Conservation (phyloP, 768 basidiomycete species). For the Chlorophyllum brunneum region DNA sequence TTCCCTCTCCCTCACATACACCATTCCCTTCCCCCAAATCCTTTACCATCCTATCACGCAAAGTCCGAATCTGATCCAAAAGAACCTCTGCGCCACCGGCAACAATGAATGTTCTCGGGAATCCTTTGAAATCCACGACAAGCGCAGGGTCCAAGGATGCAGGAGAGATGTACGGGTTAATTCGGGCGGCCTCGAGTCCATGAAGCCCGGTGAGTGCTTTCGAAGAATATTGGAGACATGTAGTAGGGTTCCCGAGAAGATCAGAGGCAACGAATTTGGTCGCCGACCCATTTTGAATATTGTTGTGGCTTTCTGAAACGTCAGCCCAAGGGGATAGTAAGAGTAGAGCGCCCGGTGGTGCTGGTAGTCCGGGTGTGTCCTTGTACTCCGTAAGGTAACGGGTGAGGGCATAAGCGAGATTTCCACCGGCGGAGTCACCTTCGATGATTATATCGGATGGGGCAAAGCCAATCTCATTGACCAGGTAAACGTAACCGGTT, state of each 20-base stretch:
- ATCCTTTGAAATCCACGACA: constrained; percentile 44
- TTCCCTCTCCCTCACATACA: constrained; percentile 32
- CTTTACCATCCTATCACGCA: constrained; percentile 45
- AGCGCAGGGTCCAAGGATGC: constrained; percentile 38
- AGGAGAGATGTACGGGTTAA: constrained; percentile 57
- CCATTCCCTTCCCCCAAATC: constrained; percentile 48
- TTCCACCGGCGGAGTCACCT: constrained; percentile 79
- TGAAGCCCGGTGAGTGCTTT: constrained; percentile 45
- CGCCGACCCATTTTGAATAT: constrained; percentile 33
- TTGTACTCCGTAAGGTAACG: constrained; percentile 57
- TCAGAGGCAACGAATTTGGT: constrained; percentile 30
- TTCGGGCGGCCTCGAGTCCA: constrained; percentile 37
- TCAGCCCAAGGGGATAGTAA: constrained; percentile 57
- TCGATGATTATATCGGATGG: constrained; percentile 59
- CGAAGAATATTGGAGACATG: constrained; percentile 27
- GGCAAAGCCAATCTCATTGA: constrained; percentile 49
- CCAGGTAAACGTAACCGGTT: constrained; percentile 69
- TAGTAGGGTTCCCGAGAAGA: constrained; percentile 26
- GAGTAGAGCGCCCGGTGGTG: constrained; percentile 44
- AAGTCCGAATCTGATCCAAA: constrained; percentile 43
- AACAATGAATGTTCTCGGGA: constrained; percentile 58
- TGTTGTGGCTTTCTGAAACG: constrained; percentile 36
- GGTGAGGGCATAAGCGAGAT: constrained; percentile 60
- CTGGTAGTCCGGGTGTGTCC: constrained; percentile 29
- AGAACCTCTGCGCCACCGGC: constrained; percentile 55